These are phyloP conservation scores for Apiotrichum siamense DNA, from an alignment of 1,284 basidiomycete species.

Conservation along the genomic window DNA sequence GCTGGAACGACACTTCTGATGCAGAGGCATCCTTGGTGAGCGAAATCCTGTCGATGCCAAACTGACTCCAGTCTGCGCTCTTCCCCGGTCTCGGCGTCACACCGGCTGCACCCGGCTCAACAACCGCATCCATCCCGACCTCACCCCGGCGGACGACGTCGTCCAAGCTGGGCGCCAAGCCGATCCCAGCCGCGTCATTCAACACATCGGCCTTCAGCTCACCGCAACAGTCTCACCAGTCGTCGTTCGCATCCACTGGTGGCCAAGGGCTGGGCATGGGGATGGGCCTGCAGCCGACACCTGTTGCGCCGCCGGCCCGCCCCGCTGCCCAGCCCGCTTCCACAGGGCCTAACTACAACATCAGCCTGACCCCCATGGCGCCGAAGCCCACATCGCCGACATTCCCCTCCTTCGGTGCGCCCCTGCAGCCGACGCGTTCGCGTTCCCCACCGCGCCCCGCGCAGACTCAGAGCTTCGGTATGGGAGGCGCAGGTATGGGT, in stretches of 20 bases:
- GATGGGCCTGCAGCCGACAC: conserved; percentile 16
- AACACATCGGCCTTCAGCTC: conserved; percentile 31
- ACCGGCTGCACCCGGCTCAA: background rate
- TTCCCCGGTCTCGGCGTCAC: conserved; percentile 10
- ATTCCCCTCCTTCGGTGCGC: conserved; percentile 1
- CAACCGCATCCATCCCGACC: conserved; percentile 2
- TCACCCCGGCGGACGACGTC: background rate
- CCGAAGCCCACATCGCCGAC: conserved; percentile 12
- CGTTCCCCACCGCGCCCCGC: background rate
- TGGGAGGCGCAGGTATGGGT: background rate
- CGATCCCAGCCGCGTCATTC: conserved; percentile 38
- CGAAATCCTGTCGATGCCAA: accelerated
- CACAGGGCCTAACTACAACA: conserved; percentile 41
- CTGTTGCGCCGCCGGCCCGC: background rate
- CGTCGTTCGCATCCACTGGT: background rate
- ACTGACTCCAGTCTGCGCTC: conserved; percentile 7
- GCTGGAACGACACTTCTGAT: conserved; percentile 32
- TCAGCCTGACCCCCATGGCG: conserved; percentile 34
- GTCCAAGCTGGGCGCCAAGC: conserved; percentile 1
- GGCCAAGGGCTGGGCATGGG: conserved; percentile 5
- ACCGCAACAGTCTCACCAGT: conserved; percentile 5
- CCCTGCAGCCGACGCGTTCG: conserved; percentile 5
- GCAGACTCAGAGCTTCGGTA: background rate
- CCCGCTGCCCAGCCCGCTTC: background rate
- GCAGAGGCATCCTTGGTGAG: conserved; percentile 24